These are phyloP conservation scores for Colletotrichum sp. DNA, from an alignment of 2,329 filamentous ascomycete genomes.

Conservation along the genomic window DNA sequence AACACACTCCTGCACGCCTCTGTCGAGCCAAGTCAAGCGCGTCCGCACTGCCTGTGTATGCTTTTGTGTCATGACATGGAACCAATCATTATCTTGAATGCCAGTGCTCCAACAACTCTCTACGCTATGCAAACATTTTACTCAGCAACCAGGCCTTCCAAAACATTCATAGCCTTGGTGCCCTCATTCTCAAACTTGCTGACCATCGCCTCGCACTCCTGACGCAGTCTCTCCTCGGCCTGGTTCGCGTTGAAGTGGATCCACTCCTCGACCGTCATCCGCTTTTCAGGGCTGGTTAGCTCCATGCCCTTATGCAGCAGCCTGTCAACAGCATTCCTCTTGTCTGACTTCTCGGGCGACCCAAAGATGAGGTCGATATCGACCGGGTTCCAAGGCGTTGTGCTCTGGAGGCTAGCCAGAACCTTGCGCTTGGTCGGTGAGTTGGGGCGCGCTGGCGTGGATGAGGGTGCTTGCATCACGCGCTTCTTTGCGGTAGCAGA, in stretches of 20 bases:
- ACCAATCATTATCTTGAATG: not conserved
- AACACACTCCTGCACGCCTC: not conserved
- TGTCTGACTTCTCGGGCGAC: constrained; percentile 48
- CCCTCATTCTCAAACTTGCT: constrained; percentile 85
- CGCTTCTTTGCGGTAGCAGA: constrained; percentile 54
- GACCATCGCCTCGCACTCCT: constrained; percentile 85
- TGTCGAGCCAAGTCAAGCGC: not conserved
- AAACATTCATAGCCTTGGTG: constrained; percentile 73
- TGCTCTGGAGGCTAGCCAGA: constrained; percentile 61
- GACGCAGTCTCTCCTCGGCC: constrained; percentile 79
- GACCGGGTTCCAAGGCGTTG: constrained; percentile 71
- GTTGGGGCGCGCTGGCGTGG: constrained; percentile 37
- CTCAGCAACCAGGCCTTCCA: constrained; percentile 74
- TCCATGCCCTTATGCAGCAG: constrained; percentile 61
- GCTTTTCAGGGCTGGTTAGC: constrained; percentile 78
- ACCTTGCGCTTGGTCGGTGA: constrained; percentile 69
- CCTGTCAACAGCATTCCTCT: constrained; percentile 56
- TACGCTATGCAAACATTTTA: constrained; percentile 27
- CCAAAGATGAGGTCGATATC: constrained; percentile 78
- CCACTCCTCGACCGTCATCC: constrained; percentile 95
- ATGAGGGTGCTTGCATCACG: constrained; percentile 50
- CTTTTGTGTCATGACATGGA: constrained; percentile 6
- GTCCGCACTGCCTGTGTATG: not conserved
- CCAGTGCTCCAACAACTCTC: not conserved
- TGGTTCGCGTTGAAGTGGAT: constrained; percentile 80